Evolutionary conservation across 495 filamentous ascomycete species (phyloP).

Genomic region (Geoglossum glabrum): DNA sequence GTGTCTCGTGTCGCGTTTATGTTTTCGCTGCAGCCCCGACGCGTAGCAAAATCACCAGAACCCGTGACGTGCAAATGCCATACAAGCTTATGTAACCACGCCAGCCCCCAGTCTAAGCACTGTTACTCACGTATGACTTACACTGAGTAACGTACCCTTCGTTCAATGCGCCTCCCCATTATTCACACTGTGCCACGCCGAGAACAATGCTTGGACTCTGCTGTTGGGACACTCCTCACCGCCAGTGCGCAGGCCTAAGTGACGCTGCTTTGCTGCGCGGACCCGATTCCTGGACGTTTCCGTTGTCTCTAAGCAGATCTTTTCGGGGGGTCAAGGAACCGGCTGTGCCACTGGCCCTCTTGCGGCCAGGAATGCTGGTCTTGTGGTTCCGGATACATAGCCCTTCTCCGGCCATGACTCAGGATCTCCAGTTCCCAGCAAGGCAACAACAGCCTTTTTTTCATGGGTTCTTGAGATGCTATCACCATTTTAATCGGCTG

Average conservation of each 20-base stretch:
- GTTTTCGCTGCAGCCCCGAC: too few relatives aligned
- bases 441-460: background rate
- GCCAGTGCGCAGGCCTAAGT: background rate
- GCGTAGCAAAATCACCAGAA: background rate
- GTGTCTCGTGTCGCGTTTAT: background rate
- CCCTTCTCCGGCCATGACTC: background rate
- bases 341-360: background rate
- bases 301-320: background rate
- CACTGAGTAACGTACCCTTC: background rate
- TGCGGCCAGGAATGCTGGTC: background rate
- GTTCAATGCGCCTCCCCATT: background rate
- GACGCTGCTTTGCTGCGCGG: background rate
- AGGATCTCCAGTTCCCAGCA: background rate
- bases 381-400: background rate
- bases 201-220: background rate
- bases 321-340: background rate
- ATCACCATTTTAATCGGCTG: too few relatives aligned
- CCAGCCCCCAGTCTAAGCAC: too few relatives aligned
- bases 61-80: too few relatives aligned
- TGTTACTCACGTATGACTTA: too few relatives aligned
- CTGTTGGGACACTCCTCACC: background rate
- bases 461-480: background rate
- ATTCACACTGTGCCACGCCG: background rate
- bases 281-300: background rate
- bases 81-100: too few relatives aligned